phyloP scores from a whole-genome alignment of 2,329 filamentous ascomycete species.

The Gnomoniopsis smithogilvyi region DNA sequence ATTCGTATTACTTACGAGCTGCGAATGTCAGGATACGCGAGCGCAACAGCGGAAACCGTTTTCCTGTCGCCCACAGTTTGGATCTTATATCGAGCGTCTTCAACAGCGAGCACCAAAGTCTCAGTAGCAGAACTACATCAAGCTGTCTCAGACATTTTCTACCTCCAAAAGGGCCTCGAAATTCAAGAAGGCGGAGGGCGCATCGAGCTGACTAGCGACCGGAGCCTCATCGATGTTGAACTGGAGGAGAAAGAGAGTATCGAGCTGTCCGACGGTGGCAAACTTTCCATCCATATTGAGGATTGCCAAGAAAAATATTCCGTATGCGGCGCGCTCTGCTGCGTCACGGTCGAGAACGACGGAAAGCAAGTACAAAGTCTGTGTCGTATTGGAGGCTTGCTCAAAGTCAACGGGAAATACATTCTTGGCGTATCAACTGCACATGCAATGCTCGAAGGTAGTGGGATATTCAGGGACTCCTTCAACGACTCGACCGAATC shows the following conservation, averaged over 20 bases:
- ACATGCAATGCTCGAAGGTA: slow-evolving; percentile 14
- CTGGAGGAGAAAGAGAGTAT: slow-evolving; percentile 7
- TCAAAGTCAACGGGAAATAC: slow-evolving; percentile 14
- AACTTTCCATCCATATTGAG: slow-evolving; percentile 11
- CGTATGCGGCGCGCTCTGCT: slow-evolving; percentile 12
- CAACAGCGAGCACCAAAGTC: neutral
- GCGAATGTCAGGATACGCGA: slow-evolving; percentile 11
- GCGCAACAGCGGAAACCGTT: neutral
- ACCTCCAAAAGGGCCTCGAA: slow-evolving; percentile 8
- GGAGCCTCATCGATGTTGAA: neutral
- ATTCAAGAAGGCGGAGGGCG: slow-evolving; percentile 14
- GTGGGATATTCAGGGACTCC: slow-evolving; percentile 9
- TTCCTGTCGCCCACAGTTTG: slow-evolving; percentile 8
- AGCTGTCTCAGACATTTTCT: slow-evolving; percentile 5
- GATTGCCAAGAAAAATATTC: neutral
- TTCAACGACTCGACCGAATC: neutral
- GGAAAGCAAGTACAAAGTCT: neutral
- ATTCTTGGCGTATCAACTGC: slow-evolving; percentile 11
- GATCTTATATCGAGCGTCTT: slow-evolving; percentile 5
- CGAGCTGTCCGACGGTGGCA: slow-evolving; percentile 1
- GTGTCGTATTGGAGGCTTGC: slow-evolving; percentile 12
- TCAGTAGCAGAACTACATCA: slow-evolving; percentile 3
- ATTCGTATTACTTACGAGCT: slow-evolving; percentile 12
- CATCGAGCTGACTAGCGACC: slow-evolving; percentile 6
- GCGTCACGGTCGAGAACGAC: slow-evolving; percentile 2